Conservation (phyloP, 306 rosid species). For the Lathyrus sativus region DNA sequence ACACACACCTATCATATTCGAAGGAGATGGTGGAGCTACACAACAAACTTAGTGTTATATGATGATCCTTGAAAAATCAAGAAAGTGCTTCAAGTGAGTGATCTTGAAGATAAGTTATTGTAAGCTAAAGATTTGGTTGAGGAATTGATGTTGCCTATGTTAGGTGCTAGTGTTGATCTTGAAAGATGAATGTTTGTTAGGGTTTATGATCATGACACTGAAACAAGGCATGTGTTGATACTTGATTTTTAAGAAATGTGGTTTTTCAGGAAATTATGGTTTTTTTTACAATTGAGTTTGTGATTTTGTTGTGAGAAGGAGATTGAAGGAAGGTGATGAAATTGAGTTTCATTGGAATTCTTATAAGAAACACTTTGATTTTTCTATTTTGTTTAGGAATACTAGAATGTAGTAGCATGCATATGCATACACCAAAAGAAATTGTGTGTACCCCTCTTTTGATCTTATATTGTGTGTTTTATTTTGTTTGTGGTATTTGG, state of each 20-base stretch:
- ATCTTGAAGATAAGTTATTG: slow-evolving; percentile 1
- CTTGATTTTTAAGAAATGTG: slow-evolving; percentile 4
- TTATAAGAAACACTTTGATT: slow-evolving; percentile 3
- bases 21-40: slow-evolving; percentile 19
- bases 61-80: slow-evolving; percentile 35
- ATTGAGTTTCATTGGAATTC: slow-evolving; percentile 23
- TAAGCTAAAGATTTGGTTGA: neutral
- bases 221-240: slow-evolving; percentile 5
- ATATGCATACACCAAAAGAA: too few species aligned
- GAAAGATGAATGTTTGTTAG: neutral
- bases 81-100: slow-evolving; percentile 25
- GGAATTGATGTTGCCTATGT: slow-evolving; percentile 5
- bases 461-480: too few species aligned
- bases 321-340: slow-evolving; percentile 10
- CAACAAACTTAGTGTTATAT: neutral
- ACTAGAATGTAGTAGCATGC: slow-evolving; percentile 5
- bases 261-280: neutral
- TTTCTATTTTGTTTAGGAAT: slow-evolving; percentile 14
- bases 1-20: neutral
- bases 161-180: neutral
- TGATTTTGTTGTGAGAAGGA: slow-evolving; percentile 13
- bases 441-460: too few species aligned
- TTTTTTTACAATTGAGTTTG: neutral
- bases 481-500: too few species aligned
- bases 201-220: neutral